Percentiles rank a stretch among this genome's conserved stretches.
Evolutionary conservation across 2,329 filamentous ascomycete species (phyloP).

Genomic region (Sporothrix euskadiensis): DNA sequence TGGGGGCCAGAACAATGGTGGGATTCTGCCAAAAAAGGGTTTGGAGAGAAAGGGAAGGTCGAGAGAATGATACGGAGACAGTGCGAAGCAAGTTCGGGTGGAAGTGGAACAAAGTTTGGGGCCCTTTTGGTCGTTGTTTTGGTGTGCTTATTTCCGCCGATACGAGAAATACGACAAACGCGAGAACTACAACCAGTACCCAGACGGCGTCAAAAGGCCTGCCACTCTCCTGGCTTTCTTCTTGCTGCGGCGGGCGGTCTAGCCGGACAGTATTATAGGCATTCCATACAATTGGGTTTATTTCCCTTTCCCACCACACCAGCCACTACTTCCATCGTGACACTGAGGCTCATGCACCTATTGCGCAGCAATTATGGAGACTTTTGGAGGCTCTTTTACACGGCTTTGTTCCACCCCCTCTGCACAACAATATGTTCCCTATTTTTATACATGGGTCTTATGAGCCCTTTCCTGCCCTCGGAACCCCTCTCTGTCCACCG

Average conservation of each 20-base stretch:
- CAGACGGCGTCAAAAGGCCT: neutral
- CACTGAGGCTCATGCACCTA: neutral
- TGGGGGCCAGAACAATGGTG: neutral
- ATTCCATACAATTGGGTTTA: neutral
- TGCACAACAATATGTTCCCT: neutral
- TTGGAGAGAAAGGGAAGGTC: neutral
- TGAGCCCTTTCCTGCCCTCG: neutral
- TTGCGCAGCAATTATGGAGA: conserved; percentile 16
- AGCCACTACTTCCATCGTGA: neutral
- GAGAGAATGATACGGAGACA: neutral
- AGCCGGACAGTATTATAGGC: neutral
- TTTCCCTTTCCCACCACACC: neutral
- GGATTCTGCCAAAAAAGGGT: neutral
- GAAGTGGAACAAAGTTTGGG: neutral
- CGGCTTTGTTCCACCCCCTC: neutral
- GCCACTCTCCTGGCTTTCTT: neutral
- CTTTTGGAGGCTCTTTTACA: neutral
- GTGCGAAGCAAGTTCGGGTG: neutral
- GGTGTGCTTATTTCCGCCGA: conserved; percentile 14
- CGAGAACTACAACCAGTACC: no score
- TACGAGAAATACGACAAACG: conserved; percentile 20
- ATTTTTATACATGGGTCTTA: neutral
- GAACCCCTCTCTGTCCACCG: neutral
- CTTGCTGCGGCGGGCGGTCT: neutral
- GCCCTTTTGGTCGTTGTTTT: neutral